Conservation (phyloP, 2,329 filamentous ascomycete genomes). For the Chrysosporium keratinophilum region DNA sequence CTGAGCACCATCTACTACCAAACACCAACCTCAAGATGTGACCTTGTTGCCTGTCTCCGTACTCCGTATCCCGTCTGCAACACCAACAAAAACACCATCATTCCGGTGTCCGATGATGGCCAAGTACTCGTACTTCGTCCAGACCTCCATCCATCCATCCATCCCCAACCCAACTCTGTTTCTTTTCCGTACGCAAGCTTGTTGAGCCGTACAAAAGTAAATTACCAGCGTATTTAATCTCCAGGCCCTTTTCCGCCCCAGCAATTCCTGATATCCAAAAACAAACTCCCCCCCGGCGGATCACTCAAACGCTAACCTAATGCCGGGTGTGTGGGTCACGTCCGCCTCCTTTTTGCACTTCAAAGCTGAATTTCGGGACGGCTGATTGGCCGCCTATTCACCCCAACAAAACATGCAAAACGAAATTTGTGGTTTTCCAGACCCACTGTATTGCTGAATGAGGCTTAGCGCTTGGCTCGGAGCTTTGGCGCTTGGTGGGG, state of each 20-base stretch:
- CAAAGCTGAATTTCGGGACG: background rate
- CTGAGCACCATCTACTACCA: too few relatives aligned
- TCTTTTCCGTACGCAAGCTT: background rate
- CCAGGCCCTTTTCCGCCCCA: background rate
- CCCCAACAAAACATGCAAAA: constrained; percentile 1
- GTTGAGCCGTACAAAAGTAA: background rate
- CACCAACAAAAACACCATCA: too few relatives aligned
- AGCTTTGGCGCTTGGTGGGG: background rate
- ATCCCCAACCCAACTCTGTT: too few relatives aligned
- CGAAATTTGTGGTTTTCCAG: background rate
- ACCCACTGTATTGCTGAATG: background rate
- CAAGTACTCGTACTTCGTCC: too few relatives aligned
- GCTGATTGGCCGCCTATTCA: background rate
- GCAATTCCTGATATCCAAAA: background rate
- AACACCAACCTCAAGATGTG: too few relatives aligned
- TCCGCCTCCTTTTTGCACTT: background rate
- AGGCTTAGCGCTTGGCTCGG: background rate
- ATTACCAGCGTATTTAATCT: background rate
- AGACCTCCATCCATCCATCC: too few relatives aligned
- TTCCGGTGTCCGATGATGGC: too few relatives aligned
- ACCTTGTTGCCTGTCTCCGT: too few relatives aligned
- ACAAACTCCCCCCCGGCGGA: background rate
- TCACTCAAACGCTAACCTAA: background rate
- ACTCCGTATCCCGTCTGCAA: too few relatives aligned
- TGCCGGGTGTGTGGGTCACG: background rate